phyloP scores from a whole-genome alignment of 1,139 yeast genomes.

The Ogataea hybrid region DNA sequence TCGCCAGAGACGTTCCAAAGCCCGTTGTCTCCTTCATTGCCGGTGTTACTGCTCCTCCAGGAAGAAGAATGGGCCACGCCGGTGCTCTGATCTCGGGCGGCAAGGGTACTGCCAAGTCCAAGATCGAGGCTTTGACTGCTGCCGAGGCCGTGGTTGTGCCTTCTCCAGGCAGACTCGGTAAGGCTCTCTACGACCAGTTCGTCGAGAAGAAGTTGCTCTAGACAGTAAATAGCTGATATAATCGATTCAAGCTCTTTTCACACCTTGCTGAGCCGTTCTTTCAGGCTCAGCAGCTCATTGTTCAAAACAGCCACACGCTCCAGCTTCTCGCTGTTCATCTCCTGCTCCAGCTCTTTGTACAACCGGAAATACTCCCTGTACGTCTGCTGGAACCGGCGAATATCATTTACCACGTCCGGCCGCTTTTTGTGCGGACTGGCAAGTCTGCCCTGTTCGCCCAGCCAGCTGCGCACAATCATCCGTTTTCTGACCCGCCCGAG shows the following conservation, averaged over 20 bases:
- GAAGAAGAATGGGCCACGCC: conserved; percentile 99
- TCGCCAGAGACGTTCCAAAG: conserved; percentile 88
- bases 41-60: conserved; percentile 99
- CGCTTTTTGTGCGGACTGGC: not conserved
- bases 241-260: not conserved
- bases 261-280: conserved; percentile 13
- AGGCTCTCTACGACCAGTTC: conserved; percentile 87
- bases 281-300: conserved; percentile 22
- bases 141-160: conserved; percentile 96
- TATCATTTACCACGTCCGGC: not conserved
- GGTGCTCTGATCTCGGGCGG: conserved; percentile 99
- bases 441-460: not conserved
- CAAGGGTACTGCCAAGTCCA: conserved; percentile 97
- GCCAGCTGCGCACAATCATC: conserved; percentile 5
- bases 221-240: conserved; percentile 2
- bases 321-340: conserved; percentile 11
- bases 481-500: conserved; percentile 1
- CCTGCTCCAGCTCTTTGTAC: conserved; percentile 22
- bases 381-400: conserved; percentile 2
- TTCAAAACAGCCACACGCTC: conserved; percentile 21
- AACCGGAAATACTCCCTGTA: conserved; percentile 32
- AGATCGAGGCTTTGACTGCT: conserved; percentile 85
- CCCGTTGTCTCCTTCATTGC: conserved; percentile 99
- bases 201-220: conserved; percentile 44
- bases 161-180: conserved; percentile 97